Evolutionary conservation across 768 basidiomycete species (phyloP), one percentile per base, ranked within the genome.

Genomic region (Arthromyces matolae): DNA sequence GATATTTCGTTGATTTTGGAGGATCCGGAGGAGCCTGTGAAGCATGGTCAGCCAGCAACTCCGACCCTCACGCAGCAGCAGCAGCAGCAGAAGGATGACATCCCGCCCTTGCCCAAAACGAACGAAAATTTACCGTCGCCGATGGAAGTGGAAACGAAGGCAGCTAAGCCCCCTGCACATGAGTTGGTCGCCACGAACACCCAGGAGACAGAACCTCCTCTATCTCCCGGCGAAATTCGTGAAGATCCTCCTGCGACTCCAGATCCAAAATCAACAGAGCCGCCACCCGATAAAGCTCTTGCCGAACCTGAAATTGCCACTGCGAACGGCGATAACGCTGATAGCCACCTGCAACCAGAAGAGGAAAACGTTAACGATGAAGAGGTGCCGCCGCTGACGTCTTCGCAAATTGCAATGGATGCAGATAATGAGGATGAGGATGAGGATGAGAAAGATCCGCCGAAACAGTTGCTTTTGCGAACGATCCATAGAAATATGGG

Each of bases 1-100:
- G 70, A 72, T 54, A 65, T 75, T 28, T 65, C 67, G 20, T 45
- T 75, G 36, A 61, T 75, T 36, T 27, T 71, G 51, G 69, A 71
- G 10, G 60, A 43, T 2, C 58, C 54, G 31, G 53, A 51, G 29
- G 53, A 36, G 42, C 53, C 36, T 24, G 53, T 51, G 25, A 53
- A 34, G 32, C 24, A 39, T 8, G 24, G 25, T 4, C n/a, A n/a
- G n/a, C n/a, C n/a, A n/a, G n/a, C n/a, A n/a, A n/a, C n/a, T n/a
- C n/a, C n/a, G n/a, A n/a, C n/a, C n/a, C n/a, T n/a, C n/a, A n/a
- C n/a, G n/a, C n/a, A n/a, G n/a, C n/a, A n/a, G n/a, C n/a, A n/a
- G n/a, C n/a, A n/a, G n/a, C n/a, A n/a, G n/a, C n/a, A n/a, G n/a
- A n/a, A n/a, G n/a, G n/a, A n/a, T n/a, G n/a, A n/a, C n/a, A n/a